Percentiles rank a stretch among this genome's conserved stretches.
Evolutionary conservation across 306 rosid genomes (phyloP).

Genomic region (Acacia melanoxylon): DNA sequence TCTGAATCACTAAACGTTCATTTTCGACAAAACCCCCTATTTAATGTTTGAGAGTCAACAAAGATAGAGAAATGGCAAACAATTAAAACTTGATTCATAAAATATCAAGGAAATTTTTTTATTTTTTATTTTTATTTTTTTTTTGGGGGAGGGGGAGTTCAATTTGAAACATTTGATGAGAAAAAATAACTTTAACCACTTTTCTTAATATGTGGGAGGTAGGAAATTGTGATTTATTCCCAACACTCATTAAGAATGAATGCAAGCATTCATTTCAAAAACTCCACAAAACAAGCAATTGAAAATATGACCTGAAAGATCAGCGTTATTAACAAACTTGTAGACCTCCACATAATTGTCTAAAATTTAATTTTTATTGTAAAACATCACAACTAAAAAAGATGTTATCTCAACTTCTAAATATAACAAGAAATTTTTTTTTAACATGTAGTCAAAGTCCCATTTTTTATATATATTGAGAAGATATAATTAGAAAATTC

Average conservation of each 20-base stretch:
- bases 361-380: neutral
- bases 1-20: neutral
- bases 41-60: neutral
- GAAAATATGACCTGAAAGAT: neutral
- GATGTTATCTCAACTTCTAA: neutral
- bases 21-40: neutral
- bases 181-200: too few species aligned
- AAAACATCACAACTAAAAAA: neutral
- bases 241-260: neutral
- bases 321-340: neutral
- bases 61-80: neutral
- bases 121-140: too few species aligned
- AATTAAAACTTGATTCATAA: neutral
- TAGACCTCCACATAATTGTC: neutral
- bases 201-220: too few species aligned
- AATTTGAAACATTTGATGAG: too few species aligned
- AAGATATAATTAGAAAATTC: too few species aligned
- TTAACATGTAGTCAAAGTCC: neutral
- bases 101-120: neutral
- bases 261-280: neutral
- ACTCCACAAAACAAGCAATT: constrained; percentile 1
- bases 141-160: too few species aligned
- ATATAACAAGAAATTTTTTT: neutral
- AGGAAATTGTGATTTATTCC: neutral
- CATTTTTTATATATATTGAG: too few species aligned